These are phyloP conservation scores for Zygosaccharomyces sapae DNA, from an alignment of 1,139 yeast genomes.

Conservation along the genomic window DNA sequence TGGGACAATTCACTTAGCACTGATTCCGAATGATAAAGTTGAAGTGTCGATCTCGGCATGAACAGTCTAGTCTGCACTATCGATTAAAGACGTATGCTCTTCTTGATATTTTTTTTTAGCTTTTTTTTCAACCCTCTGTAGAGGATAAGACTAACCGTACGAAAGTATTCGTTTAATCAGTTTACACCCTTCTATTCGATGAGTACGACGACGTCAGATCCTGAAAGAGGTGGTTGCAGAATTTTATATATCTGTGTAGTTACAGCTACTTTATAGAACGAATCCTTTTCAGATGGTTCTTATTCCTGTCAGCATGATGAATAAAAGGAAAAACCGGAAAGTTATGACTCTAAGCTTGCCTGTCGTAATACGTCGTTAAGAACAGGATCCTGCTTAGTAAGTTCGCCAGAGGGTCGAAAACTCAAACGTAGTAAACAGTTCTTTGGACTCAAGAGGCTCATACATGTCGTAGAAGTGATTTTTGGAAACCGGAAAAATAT, in stretches of 20 bases:
- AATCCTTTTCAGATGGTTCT: too few relatives aligned
- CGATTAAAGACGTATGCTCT: not conserved
- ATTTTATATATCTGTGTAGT: not conserved
- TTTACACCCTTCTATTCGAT: not conserved
- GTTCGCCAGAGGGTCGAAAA: too few relatives aligned
- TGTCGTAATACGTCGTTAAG: too few relatives aligned
- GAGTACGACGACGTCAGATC: not conserved
- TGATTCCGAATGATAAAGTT: not conserved
- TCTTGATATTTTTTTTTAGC: not conserved
- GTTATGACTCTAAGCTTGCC: too few relatives aligned
- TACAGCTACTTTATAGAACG: too few relatives aligned
- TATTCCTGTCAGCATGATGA: too few relatives aligned
- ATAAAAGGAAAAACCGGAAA: too few relatives aligned
- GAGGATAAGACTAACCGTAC: not conserved
- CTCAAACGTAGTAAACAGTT: too few relatives aligned
- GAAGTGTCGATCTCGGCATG: not conserved
- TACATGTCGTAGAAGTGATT: too few relatives aligned
- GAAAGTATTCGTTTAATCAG: not conserved
- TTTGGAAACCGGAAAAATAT: constrained; percentile 1
- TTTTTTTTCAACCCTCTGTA: not conserved
- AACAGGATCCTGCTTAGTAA: too few relatives aligned
- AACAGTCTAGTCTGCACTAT: not conserved
- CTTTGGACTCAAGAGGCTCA: too few relatives aligned
- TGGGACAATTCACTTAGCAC: not conserved
- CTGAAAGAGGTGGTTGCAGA: not conserved